phyloP scores from a whole-genome alignment of 164 flowering plant species.

The Nelumbo lutea region DNA sequence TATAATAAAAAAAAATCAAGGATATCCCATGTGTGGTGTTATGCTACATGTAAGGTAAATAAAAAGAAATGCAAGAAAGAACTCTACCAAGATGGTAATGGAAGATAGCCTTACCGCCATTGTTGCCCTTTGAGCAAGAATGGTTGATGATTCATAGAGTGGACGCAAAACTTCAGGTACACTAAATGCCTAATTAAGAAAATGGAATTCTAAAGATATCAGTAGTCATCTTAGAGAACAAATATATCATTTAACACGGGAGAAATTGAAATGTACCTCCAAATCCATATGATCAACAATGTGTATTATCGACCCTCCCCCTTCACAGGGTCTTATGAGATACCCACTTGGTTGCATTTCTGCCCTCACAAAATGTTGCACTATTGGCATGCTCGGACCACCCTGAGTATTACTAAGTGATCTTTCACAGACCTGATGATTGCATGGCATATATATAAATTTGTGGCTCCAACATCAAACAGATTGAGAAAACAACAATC shows the following conservation, averaged over 20 bases:
- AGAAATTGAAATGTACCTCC: slow-evolving; percentile 43
- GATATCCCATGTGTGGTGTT: no score
- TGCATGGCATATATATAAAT: background rate
- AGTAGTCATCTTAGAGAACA: background rate
- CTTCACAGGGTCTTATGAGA: slow-evolving; percentile 94
- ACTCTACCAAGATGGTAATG: background rate
- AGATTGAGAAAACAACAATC: background rate
- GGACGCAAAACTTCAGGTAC: slow-evolving; percentile 98
- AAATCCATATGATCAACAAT: slow-evolving; percentile 96
- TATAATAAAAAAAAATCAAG: no score
- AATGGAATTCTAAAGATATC: background rate
- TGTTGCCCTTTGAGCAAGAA: slow-evolving; percentile 87
- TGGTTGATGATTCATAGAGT: slow-evolving; percentile 82
- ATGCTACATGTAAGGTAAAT: no score
- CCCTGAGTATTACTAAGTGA: slow-evolving; percentile 78
- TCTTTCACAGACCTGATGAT: slow-evolving; percentile 83
- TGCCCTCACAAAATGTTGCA: slow-evolving; percentile 85
- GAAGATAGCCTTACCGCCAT: slow-evolving; percentile 54
- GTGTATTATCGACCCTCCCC: slow-evolving; percentile 95
- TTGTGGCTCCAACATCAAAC: background rate
- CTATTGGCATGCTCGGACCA: slow-evolving; percentile 91
- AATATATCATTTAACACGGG: background rate
- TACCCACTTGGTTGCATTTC: slow-evolving; percentile 97
- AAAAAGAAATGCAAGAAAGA: background rate
- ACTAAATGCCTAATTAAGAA: slow-evolving; percentile 64